Evolutionary conservation across 257 asterid genomes (phyloP).

Genomic region (Fraxinus pennsylvanica): DNA sequence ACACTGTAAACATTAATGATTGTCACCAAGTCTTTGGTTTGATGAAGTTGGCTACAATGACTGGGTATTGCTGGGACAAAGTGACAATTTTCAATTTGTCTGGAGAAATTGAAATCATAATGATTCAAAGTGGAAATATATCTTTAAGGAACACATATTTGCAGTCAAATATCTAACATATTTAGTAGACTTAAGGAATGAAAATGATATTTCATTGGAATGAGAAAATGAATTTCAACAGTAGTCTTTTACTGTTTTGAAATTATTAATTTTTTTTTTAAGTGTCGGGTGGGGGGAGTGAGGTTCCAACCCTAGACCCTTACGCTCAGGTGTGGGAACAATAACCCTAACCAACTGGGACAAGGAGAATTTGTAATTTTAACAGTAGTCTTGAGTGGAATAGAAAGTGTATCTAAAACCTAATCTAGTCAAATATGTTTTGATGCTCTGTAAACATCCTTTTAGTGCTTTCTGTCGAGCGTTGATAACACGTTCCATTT

Average conservation of each 20-base stretch:
- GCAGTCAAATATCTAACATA: slow-evolving; percentile 3
- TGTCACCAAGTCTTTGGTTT: slow-evolving; percentile 16
- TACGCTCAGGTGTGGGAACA: too few relatives aligned
- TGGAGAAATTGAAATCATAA: not conserved
- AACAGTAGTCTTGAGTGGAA: slow-evolving; percentile 10
- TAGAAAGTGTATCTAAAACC: slow-evolving; percentile 1
- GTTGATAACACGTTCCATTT: slow-evolving; percentile 27
- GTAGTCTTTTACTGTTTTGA: not conserved
- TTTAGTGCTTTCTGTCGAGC: slow-evolving; percentile 2
- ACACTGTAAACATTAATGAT: not conserved
- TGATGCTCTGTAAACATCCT: slow-evolving; percentile 20
- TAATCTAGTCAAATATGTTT: slow-evolving; percentile 2
- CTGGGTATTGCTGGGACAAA: slow-evolving; percentile 9
- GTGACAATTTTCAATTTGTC: not conserved
- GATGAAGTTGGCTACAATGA: slow-evolving; percentile 17
- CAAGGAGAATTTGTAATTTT: too few relatives aligned
- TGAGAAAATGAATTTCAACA: slow-evolving; percentile 21
- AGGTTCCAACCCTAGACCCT: too few relatives aligned
- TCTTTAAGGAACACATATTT: not conserved
- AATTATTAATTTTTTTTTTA: too few relatives aligned
- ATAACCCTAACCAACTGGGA: too few relatives aligned
- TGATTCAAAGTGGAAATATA: not conserved
- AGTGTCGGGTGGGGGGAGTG: too few relatives aligned
- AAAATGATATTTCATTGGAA: slow-evolving; percentile 6
- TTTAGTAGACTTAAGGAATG: slow-evolving; percentile 6